A percentile compares a stretch with the other conserved stretches of the same genome.
phyloP scores from a whole-genome alignment of 2,329 filamentous ascomycete species.

The Coleophoma eucalyptorum region DNA sequence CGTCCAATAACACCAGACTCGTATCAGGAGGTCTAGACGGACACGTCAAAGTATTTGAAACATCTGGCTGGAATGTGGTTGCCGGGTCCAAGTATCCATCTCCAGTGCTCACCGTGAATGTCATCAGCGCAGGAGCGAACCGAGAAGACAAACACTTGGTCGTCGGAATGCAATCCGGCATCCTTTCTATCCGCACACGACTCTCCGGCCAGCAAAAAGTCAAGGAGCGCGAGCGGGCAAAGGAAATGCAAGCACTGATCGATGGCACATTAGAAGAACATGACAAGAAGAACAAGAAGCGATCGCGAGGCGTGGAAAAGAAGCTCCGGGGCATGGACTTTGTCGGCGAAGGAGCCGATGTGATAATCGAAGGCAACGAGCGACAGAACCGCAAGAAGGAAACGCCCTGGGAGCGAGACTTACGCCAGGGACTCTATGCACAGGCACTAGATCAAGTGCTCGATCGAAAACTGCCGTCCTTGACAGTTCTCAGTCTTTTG shows the following conservation, averaged over 20 bases:
- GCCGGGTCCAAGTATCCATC: constrained; percentile 89
- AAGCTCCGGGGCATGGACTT: constrained; percentile 70
- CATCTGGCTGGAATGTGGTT: constrained; percentile 92
- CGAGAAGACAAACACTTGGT: constrained; percentile 87
- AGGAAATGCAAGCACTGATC: constrained; percentile 80
- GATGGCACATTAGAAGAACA: constrained; percentile 75
- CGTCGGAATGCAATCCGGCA: constrained; percentile 90
- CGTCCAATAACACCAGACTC: constrained; percentile 75
- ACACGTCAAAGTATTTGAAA: constrained; percentile 96
- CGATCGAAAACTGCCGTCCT: constrained; percentile 49
- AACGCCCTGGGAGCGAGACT: constrained; percentile 73
- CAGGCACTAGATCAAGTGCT: constrained; percentile 79
- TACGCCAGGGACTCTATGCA: constrained; percentile 74
- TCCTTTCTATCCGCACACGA: constrained; percentile 88
- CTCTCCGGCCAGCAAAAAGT: constrained; percentile 78
- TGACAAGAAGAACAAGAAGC: constrained; percentile 67
- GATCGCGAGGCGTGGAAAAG: constrained; percentile 53
- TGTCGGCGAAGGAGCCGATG: constrained; percentile 79
- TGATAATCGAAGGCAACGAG: constrained; percentile 78
- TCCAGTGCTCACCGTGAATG: constrained; percentile 79
- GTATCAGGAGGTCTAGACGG: constrained; percentile 89
- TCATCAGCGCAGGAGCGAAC: constrained; percentile 64
- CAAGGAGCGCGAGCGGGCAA: constrained; percentile 70
- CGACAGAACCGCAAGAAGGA: constrained; percentile 60
- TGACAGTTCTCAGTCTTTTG: constrained; percentile 71